Evolutionary conservation across 768 basidiomycete genomes (phyloP).

Genomic region (Tulasnella sp.): DNA sequence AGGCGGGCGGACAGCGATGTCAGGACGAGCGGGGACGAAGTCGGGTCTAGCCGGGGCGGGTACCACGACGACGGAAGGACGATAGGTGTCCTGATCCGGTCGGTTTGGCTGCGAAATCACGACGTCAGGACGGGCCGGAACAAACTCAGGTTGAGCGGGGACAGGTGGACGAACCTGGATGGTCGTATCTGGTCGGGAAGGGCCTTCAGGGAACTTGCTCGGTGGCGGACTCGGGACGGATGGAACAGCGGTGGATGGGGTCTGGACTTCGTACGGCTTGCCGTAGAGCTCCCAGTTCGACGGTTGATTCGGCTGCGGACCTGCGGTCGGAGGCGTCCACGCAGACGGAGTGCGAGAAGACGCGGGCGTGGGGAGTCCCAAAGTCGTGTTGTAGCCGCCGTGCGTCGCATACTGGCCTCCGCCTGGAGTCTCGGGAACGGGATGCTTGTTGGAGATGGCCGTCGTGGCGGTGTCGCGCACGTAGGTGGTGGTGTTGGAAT

Average conservation of each 20-base stretch:
- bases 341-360: background rate
- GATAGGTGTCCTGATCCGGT: no score
- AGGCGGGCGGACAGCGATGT: no score
- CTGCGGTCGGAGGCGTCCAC: background rate
- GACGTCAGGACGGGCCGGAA: no score
- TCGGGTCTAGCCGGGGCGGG: no score
- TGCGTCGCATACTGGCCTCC: background rate
- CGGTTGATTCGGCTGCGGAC: background rate
- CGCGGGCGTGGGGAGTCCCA: background rate
- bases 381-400: background rate
- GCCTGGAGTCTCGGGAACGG: conserved; percentile 5
- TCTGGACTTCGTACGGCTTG: background rate
- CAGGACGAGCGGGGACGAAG: no score
- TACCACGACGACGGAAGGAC: no score
- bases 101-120: no score
- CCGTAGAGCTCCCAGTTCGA: background rate
- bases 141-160: background rate
- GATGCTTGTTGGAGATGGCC: background rate
- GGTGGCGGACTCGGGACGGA: background rate
- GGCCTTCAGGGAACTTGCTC: background rate
- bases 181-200: background rate
- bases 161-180: background rate
- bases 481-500: no score
- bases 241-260: background rate
- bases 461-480: background rate